Evolutionary conservation across 768 basidiomycete species (phyloP), one percentile per base, ranked within the genome.

Genomic region (Artomyces pyxidatus): DNA sequence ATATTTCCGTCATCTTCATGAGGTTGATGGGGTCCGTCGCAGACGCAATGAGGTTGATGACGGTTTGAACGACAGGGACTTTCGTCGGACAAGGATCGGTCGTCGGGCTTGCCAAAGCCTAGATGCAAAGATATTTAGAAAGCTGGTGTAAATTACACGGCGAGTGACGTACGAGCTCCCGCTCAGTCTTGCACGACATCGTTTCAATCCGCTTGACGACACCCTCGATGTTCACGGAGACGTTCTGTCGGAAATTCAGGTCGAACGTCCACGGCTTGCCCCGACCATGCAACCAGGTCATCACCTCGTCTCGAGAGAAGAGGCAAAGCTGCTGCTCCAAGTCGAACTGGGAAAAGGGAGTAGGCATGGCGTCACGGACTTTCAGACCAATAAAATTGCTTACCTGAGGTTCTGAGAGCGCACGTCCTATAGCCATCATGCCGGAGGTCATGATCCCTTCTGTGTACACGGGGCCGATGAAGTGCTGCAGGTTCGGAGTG

Each of bases 401-500:
- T 54, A 90, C 92, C 74, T 97, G 93, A 16, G 93, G 92, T 60
- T 92, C 86, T 4, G 90, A 92, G 40, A 99, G 72, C 52, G 85
- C 85, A 42, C 92, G 78, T 5, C 84, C 93, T 45, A 99, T 92
- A 2, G 93, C 87, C 75, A 96, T 86, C 44, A 95, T 81, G 4
- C 88, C 83, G 7, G 88, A 77, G 0, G 89, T 82, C 37, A 99
- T 70, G 30, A 96, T 68, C 7, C 95, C 96, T 64, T 99, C 96
- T 1, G 83, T 88, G 37, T 88, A 85, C 47, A 90, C 77, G 2
- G 88, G 85, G 1, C 90, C 91, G 30, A 98, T 68, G 71, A 99
- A 94, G 54, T 78, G 76, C 66, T 99, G 96, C 71, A 99, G 80
- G 66, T 96, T 97, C 3, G 93, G 93, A 4, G 96, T 98, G 55